Conservation (phyloP, 306 rosid species). For the Luffa acutangula region DNA sequence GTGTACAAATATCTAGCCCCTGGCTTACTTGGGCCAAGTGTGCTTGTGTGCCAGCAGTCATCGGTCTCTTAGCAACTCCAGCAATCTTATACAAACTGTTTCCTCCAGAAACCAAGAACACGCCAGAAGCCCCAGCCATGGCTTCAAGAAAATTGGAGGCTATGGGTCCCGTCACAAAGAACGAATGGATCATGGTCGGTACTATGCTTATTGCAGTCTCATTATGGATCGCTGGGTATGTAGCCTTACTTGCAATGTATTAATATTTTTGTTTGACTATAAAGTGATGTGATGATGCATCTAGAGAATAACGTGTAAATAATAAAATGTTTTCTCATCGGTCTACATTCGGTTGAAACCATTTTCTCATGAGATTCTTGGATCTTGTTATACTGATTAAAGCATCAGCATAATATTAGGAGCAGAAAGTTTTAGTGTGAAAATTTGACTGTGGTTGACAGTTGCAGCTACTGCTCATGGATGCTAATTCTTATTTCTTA, state of each 20-base stretch:
- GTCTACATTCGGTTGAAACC: neutral
- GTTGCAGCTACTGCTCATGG: neutral
- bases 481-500: conserved; percentile 1
- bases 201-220: conserved; percentile 95
- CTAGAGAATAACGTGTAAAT: neutral
- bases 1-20: conserved; percentile 60
- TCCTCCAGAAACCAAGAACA: conserved; percentile 91
- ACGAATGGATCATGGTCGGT: conserved; percentile 77
- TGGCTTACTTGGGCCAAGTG: conserved; percentile 94
- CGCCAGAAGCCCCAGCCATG: conserved; percentile 93
- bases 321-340: neutral
- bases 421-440: neutral
- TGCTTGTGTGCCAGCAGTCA: conserved; percentile 72
- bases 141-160: conserved; percentile 65
- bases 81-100: conserved; percentile 64
- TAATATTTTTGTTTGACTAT: neutral
- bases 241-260: neutral
- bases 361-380: neutral
- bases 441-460: neutral
- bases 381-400: neutral
- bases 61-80: conserved; percentile 66
- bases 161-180: conserved; percentile 72
- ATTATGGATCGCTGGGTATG: conserved; percentile 93
- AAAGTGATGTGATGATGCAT: neutral
- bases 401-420: neutral